Evolutionary conservation across 371 early-diverging fungal genomes (phyloP).

Genomic region (Coelomomyces lativittatus): DNA sequence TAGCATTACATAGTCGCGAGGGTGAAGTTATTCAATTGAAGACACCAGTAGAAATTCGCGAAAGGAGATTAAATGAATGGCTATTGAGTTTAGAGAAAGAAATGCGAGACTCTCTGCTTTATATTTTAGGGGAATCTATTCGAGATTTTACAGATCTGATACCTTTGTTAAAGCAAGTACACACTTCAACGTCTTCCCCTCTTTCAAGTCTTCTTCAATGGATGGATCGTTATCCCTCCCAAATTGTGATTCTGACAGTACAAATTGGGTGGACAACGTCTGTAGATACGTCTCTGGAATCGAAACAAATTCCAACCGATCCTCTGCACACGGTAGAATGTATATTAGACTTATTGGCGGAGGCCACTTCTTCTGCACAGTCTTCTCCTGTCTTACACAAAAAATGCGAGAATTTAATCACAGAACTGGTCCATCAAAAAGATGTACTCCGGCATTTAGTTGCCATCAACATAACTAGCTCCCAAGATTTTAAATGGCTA

Average conservation of each 20-base stretch:
- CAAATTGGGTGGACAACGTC: conserved; percentile 79
- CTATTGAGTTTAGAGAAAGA: conserved; percentile 79
- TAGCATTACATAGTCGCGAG: conserved; percentile 76
- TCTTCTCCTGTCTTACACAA: conserved; percentile 85
- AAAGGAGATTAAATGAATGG: conserved; percentile 90
- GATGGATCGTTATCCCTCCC: conserved; percentile 79
- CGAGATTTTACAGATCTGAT: background rate
- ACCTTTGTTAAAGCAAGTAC: background rate
- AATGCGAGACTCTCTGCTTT: conserved; percentile 68
- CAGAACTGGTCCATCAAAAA: conserved; percentile 93
- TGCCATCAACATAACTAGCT: conserved; percentile 23
- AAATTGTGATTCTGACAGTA: conserved; percentile 73
- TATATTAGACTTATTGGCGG: conserved; percentile 62
- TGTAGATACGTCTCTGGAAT: conserved; percentile 40
- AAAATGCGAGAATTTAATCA: conserved; percentile 92
- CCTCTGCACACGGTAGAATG: background rate
- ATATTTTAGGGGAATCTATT: conserved; percentile 18
- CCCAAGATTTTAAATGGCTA: conserved; percentile 81
- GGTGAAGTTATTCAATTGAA: conserved; percentile 75
- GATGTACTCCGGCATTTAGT: conserved; percentile 70
- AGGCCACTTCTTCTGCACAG: no score
- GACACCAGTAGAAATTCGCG: conserved; percentile 56
- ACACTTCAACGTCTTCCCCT: background rate
- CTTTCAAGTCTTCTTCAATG: conserved; percentile 48
- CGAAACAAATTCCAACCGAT: background rate